Evolutionary conservation across 306 rosid genomes (phyloP), one percentile per base, ranked within the genome.

Genomic region (Hippophae rhamnoides): DNA sequence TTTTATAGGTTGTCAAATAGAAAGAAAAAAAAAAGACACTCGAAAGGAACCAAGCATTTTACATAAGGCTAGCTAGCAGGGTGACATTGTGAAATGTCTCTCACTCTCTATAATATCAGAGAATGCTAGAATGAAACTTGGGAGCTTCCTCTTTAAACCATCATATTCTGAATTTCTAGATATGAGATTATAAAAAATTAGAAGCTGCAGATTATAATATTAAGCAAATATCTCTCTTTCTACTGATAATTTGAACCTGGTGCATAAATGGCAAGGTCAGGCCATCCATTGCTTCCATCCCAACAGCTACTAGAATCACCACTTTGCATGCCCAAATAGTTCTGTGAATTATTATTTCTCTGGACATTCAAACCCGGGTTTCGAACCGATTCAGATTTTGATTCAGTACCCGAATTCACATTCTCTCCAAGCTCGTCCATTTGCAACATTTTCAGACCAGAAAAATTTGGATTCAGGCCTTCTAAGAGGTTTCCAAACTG

Each of bases 231-330:
- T 56, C 49, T 27, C 55, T 49, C 18, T 60, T 62, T 70, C 84
- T 86, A 87, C 80, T 73, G 86, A 74, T 67, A 86, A 69, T 59
- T 82, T 31, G 97, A 76, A 52, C 93, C 86, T 47, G 95, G 93
- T n/a, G 95, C 82, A 71, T 78, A 86, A 62, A 89, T 89, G n/a
- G 97, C 86, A 60, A 84, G 95, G 57, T 84, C 86, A 50, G 95
- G 85, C 97, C 97, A 89, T 5, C 81, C 93, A 76, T 66, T 75
- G 64, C 78, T 70, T 43, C 81, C 78, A 60, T 64, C 72, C 93
- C 97, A 89, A 74, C 76, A 84, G 74, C 74, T 81, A 43, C 74
- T 81, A 43, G 88, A 75, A 65, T 80, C 95, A 27, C 84, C 89
- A 68, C 57, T 85, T 52, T 78, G 81, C 66, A 80, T 38, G 56